These are phyloP conservation scores for Penicillium desertorum DNA, from an alignment of 495 filamentous ascomycete species.

Conservation along the genomic window DNA sequence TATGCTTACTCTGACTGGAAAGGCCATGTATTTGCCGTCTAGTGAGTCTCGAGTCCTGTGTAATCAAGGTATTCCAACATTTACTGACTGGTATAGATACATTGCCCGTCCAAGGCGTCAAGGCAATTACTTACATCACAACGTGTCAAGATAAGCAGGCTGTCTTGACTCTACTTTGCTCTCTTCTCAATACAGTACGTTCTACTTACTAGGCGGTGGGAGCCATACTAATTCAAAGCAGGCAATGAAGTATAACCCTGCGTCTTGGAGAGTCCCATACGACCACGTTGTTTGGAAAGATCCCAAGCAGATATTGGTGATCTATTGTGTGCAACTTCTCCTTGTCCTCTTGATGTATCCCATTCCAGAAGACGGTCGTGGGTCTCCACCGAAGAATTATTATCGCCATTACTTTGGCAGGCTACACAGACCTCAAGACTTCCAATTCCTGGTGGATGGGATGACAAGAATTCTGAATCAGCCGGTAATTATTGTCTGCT, in stretches of 20 bases:
- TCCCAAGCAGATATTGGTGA: constrained; percentile 86
- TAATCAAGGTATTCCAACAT: background rate
- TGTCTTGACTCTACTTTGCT: constrained; percentile 86
- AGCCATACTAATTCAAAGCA: constrained; percentile 32
- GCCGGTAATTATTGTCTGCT: constrained; percentile 51
- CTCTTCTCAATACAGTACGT: constrained; percentile 90
- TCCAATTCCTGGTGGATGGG: constrained; percentile 95
- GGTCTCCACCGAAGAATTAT: constrained; percentile 73
- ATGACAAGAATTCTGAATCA: constrained; percentile 94
- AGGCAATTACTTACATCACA: constrained; percentile 84
- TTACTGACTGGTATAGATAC: constrained; percentile 48
- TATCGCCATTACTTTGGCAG: constrained; percentile 91
- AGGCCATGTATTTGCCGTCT: constrained; percentile 89
- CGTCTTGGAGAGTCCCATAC: constrained; percentile 91
- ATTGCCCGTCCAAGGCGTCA: constrained; percentile 81
- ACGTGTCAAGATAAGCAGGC: constrained; percentile 88
- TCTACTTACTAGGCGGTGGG: background rate
- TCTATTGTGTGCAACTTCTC: constrained; percentile 89
- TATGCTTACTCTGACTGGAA: constrained; percentile 80
- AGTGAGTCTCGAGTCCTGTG: constrained; percentile 43
- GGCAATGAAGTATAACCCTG: constrained; percentile 96
- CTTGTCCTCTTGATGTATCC: constrained; percentile 86
- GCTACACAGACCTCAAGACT: constrained; percentile 90
- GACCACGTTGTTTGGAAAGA: constrained; percentile 93
- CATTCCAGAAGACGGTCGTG: constrained; percentile 71